These are phyloP conservation scores for Corchorus olitorius DNA, from an alignment of 345 rosid genomes.

Conservation along the genomic window DNA sequence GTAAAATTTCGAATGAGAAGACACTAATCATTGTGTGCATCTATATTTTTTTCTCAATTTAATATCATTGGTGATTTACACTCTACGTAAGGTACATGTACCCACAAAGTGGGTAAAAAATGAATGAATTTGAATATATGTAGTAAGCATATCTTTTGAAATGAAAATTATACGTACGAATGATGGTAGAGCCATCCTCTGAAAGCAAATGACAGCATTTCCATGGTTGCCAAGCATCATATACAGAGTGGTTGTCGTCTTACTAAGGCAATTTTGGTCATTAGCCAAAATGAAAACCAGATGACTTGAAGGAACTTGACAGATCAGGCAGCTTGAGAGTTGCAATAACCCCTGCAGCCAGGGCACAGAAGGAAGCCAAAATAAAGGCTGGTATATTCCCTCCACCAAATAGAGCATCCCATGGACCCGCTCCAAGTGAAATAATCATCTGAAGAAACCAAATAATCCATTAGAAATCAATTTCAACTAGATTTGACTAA, in stretches of 20 bases:
- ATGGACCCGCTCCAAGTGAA: slow-evolving; percentile 94
- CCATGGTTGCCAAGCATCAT: slow-evolving; percentile 12
- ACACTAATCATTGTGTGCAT: not conserved
- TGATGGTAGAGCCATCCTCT: slow-evolving; percentile 17
- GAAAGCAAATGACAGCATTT: slow-evolving; percentile 12
- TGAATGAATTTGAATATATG: slow-evolving; percentile 42
- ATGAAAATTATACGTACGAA: slow-evolving; percentile 25
- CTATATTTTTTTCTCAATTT: slow-evolving; percentile 10
- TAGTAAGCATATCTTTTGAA: slow-evolving; percentile 13
- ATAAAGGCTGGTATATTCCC: slow-evolving; percentile 94
- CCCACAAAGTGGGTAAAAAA: slow-evolving; percentile 39
- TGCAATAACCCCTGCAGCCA: slow-evolving; percentile 75
- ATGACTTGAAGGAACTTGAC: slow-evolving; percentile 56
- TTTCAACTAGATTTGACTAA: slow-evolving; percentile 1
- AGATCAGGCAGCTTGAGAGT: slow-evolving; percentile 68
- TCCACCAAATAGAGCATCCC: slow-evolving; percentile 97
- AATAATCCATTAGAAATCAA: slow-evolving; percentile 19
- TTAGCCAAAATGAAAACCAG: slow-evolving; percentile 86
- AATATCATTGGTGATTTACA: slow-evolving; percentile 30
- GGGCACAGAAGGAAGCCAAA: slow-evolving; percentile 70
- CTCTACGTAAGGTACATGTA: slow-evolving; percentile 27
- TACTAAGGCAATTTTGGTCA: not conserved
- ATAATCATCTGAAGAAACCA: slow-evolving; percentile 64
- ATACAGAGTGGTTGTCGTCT: slow-evolving; percentile 5
- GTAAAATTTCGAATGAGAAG: not conserved